These are phyloP conservation scores for Ophiostoma perfectum DNA, from an alignment of 2,329 filamentous ascomycete genomes.

Conservation along the genomic window DNA sequence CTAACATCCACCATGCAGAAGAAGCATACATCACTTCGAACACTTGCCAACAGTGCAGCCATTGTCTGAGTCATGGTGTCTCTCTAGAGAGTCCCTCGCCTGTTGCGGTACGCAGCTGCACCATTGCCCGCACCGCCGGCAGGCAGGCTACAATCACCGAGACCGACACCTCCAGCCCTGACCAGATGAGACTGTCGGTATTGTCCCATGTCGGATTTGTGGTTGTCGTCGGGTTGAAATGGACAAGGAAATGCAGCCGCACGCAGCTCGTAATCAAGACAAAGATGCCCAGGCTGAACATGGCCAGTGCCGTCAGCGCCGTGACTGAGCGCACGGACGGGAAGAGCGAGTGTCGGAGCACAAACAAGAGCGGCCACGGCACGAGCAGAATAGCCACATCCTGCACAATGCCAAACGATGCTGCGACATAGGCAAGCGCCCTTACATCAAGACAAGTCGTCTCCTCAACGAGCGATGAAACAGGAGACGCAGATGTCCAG, in stretches of 20 bases:
- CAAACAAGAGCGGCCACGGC: conserved; percentile 34
- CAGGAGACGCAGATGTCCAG: conserved; percentile 27
- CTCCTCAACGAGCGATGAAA: conserved; percentile 16
- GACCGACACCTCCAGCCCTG: conserved; percentile 39
- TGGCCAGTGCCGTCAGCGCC: conserved; percentile 29
- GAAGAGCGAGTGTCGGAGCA: conserved; percentile 29
- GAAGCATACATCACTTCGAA: too few species aligned
- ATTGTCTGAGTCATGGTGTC: too few species aligned
- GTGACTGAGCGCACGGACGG: conserved; percentile 1
- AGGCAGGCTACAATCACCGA: conserved; percentile 41
- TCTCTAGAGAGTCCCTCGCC: neutral
- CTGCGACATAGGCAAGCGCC: conserved; percentile 32
- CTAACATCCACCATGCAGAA: too few species aligned
- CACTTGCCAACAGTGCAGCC: too few species aligned
- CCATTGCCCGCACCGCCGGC: conserved; percentile 36
- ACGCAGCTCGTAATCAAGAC: conserved; percentile 36
- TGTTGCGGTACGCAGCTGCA: conserved; percentile 3
- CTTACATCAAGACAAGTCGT: conserved; percentile 34
- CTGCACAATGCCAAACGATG: conserved; percentile 34
- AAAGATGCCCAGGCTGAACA: conserved; percentile 38
- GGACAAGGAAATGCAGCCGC: conserved; percentile 35
- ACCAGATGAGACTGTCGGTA: conserved; percentile 40
- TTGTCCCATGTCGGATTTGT: conserved; percentile 41
- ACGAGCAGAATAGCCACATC: conserved; percentile 35
- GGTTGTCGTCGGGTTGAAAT: conserved; percentile 28